Base-by-base conservation (phyloP, 2,329 filamentous ascomycete genomes). In the Rhytidhysteron rufulum region DNA sequence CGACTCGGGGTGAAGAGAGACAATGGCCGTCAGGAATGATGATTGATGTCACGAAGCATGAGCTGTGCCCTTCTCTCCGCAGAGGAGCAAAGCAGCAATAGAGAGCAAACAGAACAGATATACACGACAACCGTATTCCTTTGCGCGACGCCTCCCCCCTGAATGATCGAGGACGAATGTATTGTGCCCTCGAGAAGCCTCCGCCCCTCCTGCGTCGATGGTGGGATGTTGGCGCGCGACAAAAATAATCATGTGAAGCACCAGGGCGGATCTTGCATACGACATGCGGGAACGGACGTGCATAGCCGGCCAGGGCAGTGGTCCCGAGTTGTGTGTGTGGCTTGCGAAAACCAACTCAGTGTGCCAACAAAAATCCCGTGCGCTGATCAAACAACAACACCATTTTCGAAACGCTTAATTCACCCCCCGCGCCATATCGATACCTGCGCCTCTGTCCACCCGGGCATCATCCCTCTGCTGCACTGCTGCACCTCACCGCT, bases 401-500 rank as follows among this genome's bases (percentile, higher is more conserved):
- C 34, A 21, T 19, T 19, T 16, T n/a, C 40, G 17, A 30, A 29
- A 40, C 39, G 42, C 38, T 37, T n/a, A n/a, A 22, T 19, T 17
- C 31, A 22, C 42, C 38, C 43, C 35, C 49, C 50, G 45, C 47
- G 42, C 43, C 46, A 51, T n/a, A 45, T 51, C 50, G 45, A 49
- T 46, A 49, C 8, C 24, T 27, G 24, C 31, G 16, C 21, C n/a
- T 20, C 5, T 22, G 31, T 29, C 15, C n/a, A n/a, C n/a, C n/a
- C n/a, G n/a, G n/a, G n/a, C 31, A 36, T 40, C 21, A 18, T 21
- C 35, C 36, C 19, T 34, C 40, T 32, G 25, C 31, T 16, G 25
- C 30, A 37, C 45, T 43, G 46, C 48, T 52, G 38, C 35, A 40
- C 45, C 56, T 58, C 57, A 58, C 57, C 58, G 53, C 54, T 52